A percentile compares a stretch with the other conserved stretches of the same genome.
Evolutionary conservation across 2,329 filamentous ascomycete genomes (phyloP).

Genomic region (Claviceps monticola): DNA sequence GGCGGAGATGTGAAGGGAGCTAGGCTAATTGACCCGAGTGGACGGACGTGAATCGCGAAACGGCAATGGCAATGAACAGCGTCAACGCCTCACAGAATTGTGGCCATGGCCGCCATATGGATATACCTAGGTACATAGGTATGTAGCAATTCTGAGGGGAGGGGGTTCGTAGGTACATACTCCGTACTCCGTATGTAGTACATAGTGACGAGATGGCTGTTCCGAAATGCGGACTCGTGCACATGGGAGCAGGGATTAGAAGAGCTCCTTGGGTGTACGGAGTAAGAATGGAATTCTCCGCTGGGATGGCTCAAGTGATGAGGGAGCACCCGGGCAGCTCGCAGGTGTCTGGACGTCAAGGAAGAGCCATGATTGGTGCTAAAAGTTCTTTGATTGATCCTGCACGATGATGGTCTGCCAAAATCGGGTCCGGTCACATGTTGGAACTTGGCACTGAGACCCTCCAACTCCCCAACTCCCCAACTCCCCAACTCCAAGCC

Average conservation of each 20-base stretch:
- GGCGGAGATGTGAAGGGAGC: not conserved
- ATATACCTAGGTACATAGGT: too few species aligned
- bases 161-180: not conserved
- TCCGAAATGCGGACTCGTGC: not conserved
- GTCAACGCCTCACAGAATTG: too few species aligned
- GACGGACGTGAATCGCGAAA: too few species aligned
- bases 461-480: not conserved
- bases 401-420: not conserved
- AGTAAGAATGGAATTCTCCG: not conserved
- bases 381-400: conserved; percentile 1
- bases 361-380: conserved; percentile 1
- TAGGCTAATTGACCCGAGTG: not conserved
- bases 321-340: not conserved
- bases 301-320: not conserved
- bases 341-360: not conserved
- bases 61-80: too few species aligned
- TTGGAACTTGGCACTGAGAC: not conserved
- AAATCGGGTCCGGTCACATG: not conserved
- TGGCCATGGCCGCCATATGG: too few species aligned
- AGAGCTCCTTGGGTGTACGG: not conserved
- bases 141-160: too few species aligned
- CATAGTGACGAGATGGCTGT: not conserved
- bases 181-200: too few species aligned
- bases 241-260: conserved; percentile 5
- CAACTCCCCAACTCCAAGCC: not conserved